Conservation (phyloP, 768 basidiomycete species). For the Polyporus arcularius region DNA sequence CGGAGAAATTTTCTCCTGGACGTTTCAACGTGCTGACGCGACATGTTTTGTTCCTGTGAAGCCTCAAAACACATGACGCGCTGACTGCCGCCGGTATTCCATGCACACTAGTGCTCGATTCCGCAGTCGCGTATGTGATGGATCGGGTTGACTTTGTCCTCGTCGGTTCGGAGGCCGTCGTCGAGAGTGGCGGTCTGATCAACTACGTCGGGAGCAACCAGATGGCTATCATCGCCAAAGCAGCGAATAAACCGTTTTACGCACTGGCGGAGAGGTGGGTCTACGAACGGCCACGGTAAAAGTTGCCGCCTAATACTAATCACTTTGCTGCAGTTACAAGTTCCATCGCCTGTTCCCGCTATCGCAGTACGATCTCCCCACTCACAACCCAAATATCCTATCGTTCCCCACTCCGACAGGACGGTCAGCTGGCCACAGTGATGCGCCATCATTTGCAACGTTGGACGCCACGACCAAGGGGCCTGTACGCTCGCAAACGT, state of each 20-base stretch:
- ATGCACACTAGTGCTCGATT: conserved; percentile 92
- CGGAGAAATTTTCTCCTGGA: conserved; percentile 12
- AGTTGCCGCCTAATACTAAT: conserved; percentile 1
- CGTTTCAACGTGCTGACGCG: conserved; percentile 8
- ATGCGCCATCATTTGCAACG: conserved; percentile 3
- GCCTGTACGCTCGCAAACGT: conserved; percentile 1
- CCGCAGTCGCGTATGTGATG: conserved; percentile 96
- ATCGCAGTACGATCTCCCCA: conserved; percentile 88
- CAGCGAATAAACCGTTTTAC: conserved; percentile 94
- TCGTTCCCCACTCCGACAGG: conserved; percentile 53
- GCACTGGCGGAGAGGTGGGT: conserved; percentile 85
- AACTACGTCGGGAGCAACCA: conserved; percentile 96
- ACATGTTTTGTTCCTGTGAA: conserved; percentile 34
- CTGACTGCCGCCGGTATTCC: conserved; percentile 91
- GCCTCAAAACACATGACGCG: conserved; percentile 88
- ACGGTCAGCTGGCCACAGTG: conserved; percentile 20
- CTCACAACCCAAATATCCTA: conserved; percentile 73
- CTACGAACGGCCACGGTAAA: not conserved
- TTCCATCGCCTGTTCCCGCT: conserved; percentile 95
- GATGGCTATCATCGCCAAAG: conserved; percentile 94
- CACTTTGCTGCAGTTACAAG: conserved; percentile 71
- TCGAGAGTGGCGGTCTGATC: conserved; percentile 91
- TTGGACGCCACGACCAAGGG: conserved; percentile 5
- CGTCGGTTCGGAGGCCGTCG: conserved; percentile 97
- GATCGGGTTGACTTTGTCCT: conserved; percentile 94